These are phyloP conservation scores for Geotrichum histeridarum DNA, from an alignment of 1,139 yeast species.

Conservation along the genomic window DNA sequence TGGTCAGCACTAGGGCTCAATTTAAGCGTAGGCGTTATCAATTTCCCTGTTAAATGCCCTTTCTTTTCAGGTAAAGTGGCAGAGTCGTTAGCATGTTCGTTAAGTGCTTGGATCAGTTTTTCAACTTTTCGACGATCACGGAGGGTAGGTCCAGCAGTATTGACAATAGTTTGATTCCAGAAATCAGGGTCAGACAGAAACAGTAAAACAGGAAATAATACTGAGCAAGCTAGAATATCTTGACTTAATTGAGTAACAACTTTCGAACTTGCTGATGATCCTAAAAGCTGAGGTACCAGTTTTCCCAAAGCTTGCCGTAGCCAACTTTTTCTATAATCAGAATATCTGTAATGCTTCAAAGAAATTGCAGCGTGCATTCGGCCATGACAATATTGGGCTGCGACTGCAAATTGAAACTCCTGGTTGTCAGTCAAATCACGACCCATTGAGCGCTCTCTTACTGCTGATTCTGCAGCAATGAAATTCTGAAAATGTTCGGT, in stretches of 20 bases:
- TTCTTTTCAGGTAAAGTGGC: constrained; percentile 2
- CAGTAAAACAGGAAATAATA: constrained; percentile 50
- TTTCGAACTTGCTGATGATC: constrained; percentile 49
- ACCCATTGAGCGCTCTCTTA: constrained; percentile 30
- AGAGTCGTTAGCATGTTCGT: constrained; percentile 48
- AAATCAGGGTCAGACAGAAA: constrained; percentile 70
- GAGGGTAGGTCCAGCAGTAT: constrained; percentile 58
- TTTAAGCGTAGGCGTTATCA: constrained; percentile 17
- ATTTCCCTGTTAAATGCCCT: constrained; percentile 8
- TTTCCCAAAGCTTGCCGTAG: constrained; percentile 43
- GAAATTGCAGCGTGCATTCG: constrained; percentile 60
- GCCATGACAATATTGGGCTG: constrained; percentile 52
- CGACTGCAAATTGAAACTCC: constrained; percentile 54
- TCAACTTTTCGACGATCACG: constrained; percentile 74
- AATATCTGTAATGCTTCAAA: constrained; percentile 40
- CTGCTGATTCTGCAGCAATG: constrained; percentile 46
- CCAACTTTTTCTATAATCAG: constrained; percentile 51
- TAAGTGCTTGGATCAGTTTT: constrained; percentile 63
- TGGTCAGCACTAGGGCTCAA: constrained; percentile 35
- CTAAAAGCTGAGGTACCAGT: constrained; percentile 51
- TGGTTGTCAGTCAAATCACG: constrained; percentile 39
- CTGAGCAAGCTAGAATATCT: constrained; percentile 59
- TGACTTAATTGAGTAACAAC: constrained; percentile 50
- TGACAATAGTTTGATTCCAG: constrained; percentile 62
- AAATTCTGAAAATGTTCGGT: constrained; percentile 60